phyloP scores from a whole-genome alignment of 345 rosid species.

The Odontarrhena argentea region DNA sequence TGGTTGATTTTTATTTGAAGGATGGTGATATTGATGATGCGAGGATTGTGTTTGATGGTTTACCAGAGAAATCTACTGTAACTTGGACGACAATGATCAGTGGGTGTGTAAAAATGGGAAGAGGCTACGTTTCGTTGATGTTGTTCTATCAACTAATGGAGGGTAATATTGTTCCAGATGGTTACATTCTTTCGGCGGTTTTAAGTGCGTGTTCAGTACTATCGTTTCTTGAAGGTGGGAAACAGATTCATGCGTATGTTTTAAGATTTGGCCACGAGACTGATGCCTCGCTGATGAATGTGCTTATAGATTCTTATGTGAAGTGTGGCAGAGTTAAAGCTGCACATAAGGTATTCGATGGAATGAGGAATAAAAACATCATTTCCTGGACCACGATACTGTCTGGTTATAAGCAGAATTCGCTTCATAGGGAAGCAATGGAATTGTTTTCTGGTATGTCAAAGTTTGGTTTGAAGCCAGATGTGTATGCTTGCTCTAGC shows the following conservation, averaged over 20 bases:
- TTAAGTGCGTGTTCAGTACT: constrained; percentile 62
- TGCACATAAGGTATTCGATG: constrained; percentile 56
- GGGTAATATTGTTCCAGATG: constrained; percentile 48
- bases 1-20: constrained; percentile 61
- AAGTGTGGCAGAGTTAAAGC: constrained; percentile 57
- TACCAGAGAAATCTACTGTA: constrained; percentile 54
- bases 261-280: constrained; percentile 57
- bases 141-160: constrained; percentile 52
- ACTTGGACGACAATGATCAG: constrained; percentile 73
- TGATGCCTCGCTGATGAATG: constrained; percentile 68
- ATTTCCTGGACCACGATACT: constrained; percentile 77
- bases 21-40: constrained; percentile 55
- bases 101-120: constrained; percentile 62
- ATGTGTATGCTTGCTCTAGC: constrained; percentile 68
- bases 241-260: constrained; percentile 70
- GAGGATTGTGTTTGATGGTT: constrained; percentile 60
- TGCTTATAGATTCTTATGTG: constrained; percentile 61
- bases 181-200: constrained; percentile 61
- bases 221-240: constrained; percentile 57
- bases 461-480: constrained; percentile 52
- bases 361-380: constrained; percentile 52
- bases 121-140: constrained; percentile 52
- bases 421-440: constrained; percentile 59
- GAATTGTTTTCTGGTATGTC: constrained; percentile 53
- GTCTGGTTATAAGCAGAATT: constrained; percentile 70